A percentile compares a stretch with the other conserved stretches of the same genome.
Conservation (phyloP, 2,329 filamentous ascomycete species). For the Chaetomiaceae sp. region DNA sequence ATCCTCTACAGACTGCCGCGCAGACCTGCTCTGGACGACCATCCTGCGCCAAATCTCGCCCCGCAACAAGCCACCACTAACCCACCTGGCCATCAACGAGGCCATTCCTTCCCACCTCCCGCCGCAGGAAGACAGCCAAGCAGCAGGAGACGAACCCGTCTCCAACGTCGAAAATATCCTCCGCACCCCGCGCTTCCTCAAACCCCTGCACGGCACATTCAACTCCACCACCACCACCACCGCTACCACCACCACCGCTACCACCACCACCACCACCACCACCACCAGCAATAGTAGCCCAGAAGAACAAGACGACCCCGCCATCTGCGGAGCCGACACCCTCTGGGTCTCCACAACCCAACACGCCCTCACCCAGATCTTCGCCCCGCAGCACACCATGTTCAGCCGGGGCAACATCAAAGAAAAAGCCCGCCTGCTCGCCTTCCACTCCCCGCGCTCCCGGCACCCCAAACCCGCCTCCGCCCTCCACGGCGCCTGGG, state of each 20-base stretch:
- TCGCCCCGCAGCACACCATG: constrained; percentile 90
- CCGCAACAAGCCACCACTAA: constrained; percentile 39
- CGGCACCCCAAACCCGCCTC: neutral
- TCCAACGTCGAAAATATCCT: constrained; percentile 68
- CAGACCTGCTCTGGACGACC: constrained; percentile 41
- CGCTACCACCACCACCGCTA: constrained; percentile 29
- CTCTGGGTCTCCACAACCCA: constrained; percentile 79
- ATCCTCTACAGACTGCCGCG: constrained; percentile 23
- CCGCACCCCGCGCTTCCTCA: constrained; percentile 66
- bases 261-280: constrained; percentile 24
- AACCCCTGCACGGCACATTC: constrained; percentile 70
- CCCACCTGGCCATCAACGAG: constrained; percentile 58
- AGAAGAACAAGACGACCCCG: too few relatives aligned
- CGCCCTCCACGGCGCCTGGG: constrained; percentile 39
- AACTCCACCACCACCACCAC: constrained; percentile 40
- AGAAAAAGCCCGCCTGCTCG: constrained; percentile 75
- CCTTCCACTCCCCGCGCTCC: constrained; percentile 40
- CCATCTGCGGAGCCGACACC: constrained; percentile 62
- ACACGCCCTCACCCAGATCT: constrained; percentile 75
- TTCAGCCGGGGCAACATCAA: constrained; percentile 87
- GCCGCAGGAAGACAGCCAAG: too few relatives aligned
- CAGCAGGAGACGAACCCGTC: too few relatives aligned
- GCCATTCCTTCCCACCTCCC: constrained; percentile 50
- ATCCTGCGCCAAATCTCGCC: constrained; percentile 46
- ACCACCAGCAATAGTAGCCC: too few relatives aligned